Base-by-base conservation (phyloP, 495 filamentous ascomycete species). In the Immersiella caudata region DNA sequence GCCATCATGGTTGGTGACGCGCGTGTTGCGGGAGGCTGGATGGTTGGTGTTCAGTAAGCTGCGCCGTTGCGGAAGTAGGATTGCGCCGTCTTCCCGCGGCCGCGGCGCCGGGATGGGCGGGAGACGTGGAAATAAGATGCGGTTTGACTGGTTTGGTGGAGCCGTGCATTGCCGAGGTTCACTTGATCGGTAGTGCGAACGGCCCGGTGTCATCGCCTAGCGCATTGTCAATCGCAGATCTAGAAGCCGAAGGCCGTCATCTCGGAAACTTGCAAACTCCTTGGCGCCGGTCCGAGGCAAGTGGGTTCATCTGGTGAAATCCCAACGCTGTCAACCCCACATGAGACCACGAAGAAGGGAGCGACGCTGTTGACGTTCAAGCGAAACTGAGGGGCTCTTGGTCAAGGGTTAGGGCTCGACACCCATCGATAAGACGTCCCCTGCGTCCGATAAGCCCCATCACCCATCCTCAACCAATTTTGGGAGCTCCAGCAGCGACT, bases 131-230 rank as follows among this genome's bases (percentile, higher is more conserved):
- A 59, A 27, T 59, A 59, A 59, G 57, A 21, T 33, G 26, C 40
- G 40, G 40, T 46, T 46, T 18, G 40, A 14, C 12, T 12, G 36
- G 50, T 16, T 4, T 12, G 54, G 64, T 59, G 64, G 65, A 25
- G 40, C 6, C 27, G 64, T 51, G 24, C 51, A 55, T 25, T 55
- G 51, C 51, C 51, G 51, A 55, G 51, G 51, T 55, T 55, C 51
- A 25, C 51, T 9, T 55, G 51, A 46, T 51, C 49, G 49, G 20
- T 51, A 46, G 40, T 46, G 40, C 40, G 40, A 46, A 46, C 40
- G 16, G 40, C 40, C 40, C 40, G 40, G 40, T 46, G 2, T 46
- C 40, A 46, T 12, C 16, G 40, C 5, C 40, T 46, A 46, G 40
- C 40, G 40, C 40, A 12, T 18, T 46, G 40, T 46, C 40, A 14